Percentiles rank a stretch among this genome's conserved stretches.
Evolutionary conservation across 169 alveolate genomes (phyloP).

Genomic region (Cryptosporidium tyzzeri): DNA sequence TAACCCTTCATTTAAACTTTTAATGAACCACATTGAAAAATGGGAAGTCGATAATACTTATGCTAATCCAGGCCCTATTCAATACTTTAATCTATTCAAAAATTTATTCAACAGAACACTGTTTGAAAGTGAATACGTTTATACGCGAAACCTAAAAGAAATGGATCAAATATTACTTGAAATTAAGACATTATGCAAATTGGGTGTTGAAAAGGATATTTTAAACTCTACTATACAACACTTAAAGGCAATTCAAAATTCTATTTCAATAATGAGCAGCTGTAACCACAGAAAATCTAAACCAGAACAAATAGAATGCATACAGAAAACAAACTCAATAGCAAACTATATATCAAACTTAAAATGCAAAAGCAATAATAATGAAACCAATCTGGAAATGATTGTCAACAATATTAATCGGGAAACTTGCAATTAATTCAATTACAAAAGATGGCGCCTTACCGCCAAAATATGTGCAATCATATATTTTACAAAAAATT

Average conservation of each 20-base stretch:
- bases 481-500: slow-evolving; percentile 6
- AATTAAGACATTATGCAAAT: slow-evolving; percentile 86
- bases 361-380: not conserved
- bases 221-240: slow-evolving; percentile 58
- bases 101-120: slow-evolving; percentile 86
- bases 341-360: not conserved
- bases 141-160: slow-evolving; percentile 87
- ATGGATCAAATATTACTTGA: slow-evolving; percentile 86
- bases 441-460: not conserved
- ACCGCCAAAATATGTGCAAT: slow-evolving; percentile 5
- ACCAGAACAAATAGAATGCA: not conserved
- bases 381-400: not conserved
- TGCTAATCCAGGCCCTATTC: slow-evolving; percentile 97
- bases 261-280: slow-evolving; percentile 3
- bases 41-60: slow-evolving; percentile 93
- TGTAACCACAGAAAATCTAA: not conserved
- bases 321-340: slow-evolving; percentile 9
- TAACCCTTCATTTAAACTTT: slow-evolving; percentile 28
- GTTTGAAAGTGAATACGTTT: slow-evolving; percentile 88
- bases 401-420: not conserved
- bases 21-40: slow-evolving; percentile 83
- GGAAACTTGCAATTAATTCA: slow-evolving; percentile 8
- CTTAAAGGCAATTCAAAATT: slow-evolving; percentile 25
- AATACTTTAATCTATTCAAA: slow-evolving; percentile 88
- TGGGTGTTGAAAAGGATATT: slow-evolving; percentile 88